Percentiles rank a stretch among this genome's conserved stretches.
Conservation (phyloP, 306 rosid genomes). For the Trifolium subterraneum region DNA sequence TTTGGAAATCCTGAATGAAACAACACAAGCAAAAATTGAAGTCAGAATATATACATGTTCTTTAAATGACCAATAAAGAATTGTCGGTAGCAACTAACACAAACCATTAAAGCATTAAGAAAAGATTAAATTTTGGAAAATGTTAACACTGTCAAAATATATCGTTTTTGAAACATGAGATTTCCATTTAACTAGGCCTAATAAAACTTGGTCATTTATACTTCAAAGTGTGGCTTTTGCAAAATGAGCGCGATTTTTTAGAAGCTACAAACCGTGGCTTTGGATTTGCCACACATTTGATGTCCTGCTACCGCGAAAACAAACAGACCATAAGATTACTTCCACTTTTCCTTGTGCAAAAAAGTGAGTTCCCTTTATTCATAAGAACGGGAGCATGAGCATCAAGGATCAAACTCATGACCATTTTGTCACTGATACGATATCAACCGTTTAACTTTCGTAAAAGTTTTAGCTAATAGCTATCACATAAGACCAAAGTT, state of each 20-base stretch:
- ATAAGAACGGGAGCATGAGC: background rate
- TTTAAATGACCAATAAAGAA: slow-evolving; percentile 32
- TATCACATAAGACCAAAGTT: background rate
- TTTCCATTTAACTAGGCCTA: background rate
- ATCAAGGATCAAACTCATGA: background rate
- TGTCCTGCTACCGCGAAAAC: no score
- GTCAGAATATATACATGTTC: slow-evolving; percentile 51
- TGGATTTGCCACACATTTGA: no score
- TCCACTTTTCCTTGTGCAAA: background rate
- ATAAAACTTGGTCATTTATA: background rate
- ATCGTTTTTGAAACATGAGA: background rate
- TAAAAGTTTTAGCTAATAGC: background rate
- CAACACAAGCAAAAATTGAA: slow-evolving; percentile 51
- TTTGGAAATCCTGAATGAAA: slow-evolving; percentile 82
- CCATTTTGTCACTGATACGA: background rate
- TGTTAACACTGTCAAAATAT: background rate
- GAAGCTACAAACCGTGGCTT: no score
- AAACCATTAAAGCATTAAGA: background rate
- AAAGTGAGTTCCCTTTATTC: background rate
- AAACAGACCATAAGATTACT: background rate
- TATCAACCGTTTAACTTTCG: background rate
- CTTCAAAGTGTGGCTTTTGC: background rate
- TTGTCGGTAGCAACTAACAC: slow-evolving; percentile 26
- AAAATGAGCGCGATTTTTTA: background rate
- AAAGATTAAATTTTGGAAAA: slow-evolving; percentile 16